A percentile compares a stretch with the other conserved stretches of the same genome.
Conservation (phyloP, 179 eudicot species). For the Silene coronaria region DNA sequence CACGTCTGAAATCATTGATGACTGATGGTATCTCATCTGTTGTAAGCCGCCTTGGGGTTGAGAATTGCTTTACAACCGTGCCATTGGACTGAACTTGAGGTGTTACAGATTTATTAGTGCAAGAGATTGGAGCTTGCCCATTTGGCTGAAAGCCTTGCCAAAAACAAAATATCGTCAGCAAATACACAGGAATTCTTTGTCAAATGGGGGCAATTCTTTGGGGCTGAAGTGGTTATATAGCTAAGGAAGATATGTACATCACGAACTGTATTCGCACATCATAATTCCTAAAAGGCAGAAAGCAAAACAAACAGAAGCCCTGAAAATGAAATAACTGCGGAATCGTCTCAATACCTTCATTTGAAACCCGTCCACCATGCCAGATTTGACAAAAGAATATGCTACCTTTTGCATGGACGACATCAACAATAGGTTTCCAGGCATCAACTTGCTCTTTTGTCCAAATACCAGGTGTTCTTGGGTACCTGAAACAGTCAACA, state of each 20-base stretch:
- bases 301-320: too few relatives aligned
- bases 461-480: constrained; percentile 40
- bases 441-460: constrained; percentile 41
- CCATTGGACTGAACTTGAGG: constrained; percentile 26
- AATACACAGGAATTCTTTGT: not conserved
- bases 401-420: constrained; percentile 41
- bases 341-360: constrained; percentile 26
- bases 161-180: not conserved
- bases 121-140: constrained; percentile 39
- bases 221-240: too few relatives aligned
- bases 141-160: constrained; percentile 32
- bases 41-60: constrained; percentile 32
- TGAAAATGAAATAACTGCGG: too few relatives aligned
- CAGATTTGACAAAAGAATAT: constrained; percentile 41
- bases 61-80: constrained; percentile 6
- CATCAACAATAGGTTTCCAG: constrained; percentile 46
- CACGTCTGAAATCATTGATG: constrained; percentile 36
- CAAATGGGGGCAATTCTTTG: too few relatives aligned
- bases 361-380: constrained; percentile 43
- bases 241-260: too few relatives aligned
- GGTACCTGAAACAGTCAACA: constrained; percentile 23
- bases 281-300: too few relatives aligned
- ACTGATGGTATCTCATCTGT: constrained; percentile 34
- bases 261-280: too few relatives aligned
- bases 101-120: constrained; percentile 26